phyloP scores from a whole-genome alignment of 345 rosid genomes.

The Zanthoxylum bungeanum region DNA sequence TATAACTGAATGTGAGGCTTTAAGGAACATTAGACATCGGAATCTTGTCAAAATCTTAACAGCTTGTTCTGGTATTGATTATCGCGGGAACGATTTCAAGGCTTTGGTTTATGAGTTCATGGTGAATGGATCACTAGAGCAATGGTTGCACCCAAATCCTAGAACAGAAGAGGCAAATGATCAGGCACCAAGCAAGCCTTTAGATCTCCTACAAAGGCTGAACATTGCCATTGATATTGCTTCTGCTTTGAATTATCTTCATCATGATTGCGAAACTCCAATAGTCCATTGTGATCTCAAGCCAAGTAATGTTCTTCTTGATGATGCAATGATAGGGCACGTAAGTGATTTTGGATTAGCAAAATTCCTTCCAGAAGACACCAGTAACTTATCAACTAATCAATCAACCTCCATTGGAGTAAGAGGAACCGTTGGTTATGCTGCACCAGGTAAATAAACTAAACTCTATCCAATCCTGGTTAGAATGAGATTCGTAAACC shows the following conservation, averaged over 20 bases:
- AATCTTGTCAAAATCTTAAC: slow-evolving; percentile 26
- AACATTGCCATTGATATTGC: slow-evolving; percentile 8
- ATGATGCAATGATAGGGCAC: not conserved
- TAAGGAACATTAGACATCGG: slow-evolving; percentile 18
- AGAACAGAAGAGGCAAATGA: not conserved
- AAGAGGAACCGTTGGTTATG: slow-evolving; percentile 10
- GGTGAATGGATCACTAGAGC: slow-evolving; percentile 7
- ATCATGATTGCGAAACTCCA: slow-evolving; percentile 4
- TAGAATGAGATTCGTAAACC: not conserved
- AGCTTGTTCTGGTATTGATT: slow-evolving; percentile 20
- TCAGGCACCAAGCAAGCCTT: not conserved
- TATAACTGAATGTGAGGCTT: slow-evolving; percentile 20
- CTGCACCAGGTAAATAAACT: slow-evolving; percentile 15
- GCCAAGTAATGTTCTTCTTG: slow-evolving; percentile 11
- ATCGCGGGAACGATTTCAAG: slow-evolving; percentile 23
- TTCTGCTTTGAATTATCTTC: slow-evolving; percentile 17
- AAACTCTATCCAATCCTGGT: not conserved
- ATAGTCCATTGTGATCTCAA: slow-evolving; percentile 20
- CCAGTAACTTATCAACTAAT: not conserved
- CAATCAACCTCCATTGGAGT: not conserved
- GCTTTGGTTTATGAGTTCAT: slow-evolving; percentile 23
- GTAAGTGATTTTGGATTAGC: slow-evolving; percentile 9
- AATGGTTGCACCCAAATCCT: slow-evolving; percentile 10
- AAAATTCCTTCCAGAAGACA: not conserved
- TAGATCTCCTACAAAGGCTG: not conserved